Evolutionary conservation across 1,284 basidiomycete species (phyloP), one percentile per base, ranked within the genome.

Genomic region (Coniferiporia sulphurascens): DNA sequence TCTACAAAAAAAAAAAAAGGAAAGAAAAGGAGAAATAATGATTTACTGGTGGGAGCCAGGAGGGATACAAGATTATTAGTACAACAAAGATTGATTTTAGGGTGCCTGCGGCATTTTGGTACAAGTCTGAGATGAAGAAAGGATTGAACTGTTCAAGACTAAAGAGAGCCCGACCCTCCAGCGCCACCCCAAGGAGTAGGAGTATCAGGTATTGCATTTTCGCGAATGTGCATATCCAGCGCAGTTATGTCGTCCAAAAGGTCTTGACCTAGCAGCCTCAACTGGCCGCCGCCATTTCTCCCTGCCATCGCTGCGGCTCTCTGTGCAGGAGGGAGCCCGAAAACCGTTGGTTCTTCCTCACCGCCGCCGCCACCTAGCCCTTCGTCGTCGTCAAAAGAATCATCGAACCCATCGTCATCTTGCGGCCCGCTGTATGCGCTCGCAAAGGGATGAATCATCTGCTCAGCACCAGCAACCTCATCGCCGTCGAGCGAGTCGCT

Each of bases 311-410:
- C 44, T 19, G n/a, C 62, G 51, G 69, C 70, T 51, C 69, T 72
- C 64, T 81, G 78, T 17, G 74, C 78, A 46, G 82, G 81, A 2
- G 78, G 78, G 19, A 83, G 80, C 12, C 87, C 87, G 71, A 89
- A 89, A 56, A 89, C 71, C 10, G 87, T 89, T 69, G 52, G 44
- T 34, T 89, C 87, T 64, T 85, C 78, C 41, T 73, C 79, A 50
- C 72, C 72, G 22, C 66, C 69, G 19, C 68, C 70, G 13, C 64
- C 58, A 32, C 62, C 65, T 53, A 62, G 67, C 32, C 68, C 68
- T 46, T 71, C 70, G 46, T 73, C 73, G 56, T 76, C 65, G 44
- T 70, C 68, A 3, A 67, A 65, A 12, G 65, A 67, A 50, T 69
- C 70, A 49, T 68, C 69, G 9, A 68, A 71, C 48, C 68, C 66